phyloP scores from a whole-genome alignment of 2,329 filamentous ascomycete species.

The Aspergillus neoniger region DNA sequence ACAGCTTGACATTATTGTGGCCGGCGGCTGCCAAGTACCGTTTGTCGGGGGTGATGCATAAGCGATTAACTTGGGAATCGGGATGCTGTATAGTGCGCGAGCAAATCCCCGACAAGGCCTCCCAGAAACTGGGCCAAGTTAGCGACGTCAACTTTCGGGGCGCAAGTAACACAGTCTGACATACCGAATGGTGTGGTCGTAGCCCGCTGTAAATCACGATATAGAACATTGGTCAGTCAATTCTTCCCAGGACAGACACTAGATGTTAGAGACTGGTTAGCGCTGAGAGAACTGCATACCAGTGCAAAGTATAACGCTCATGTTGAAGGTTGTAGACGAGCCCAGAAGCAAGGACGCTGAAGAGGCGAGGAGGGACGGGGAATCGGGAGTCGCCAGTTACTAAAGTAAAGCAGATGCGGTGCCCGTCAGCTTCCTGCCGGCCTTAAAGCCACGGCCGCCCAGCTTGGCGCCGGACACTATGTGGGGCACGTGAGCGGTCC shows the following conservation, averaged over 20 bases:
- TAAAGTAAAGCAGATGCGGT: not conserved
- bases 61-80: constrained; percentile 95
- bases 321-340: constrained; percentile 32
- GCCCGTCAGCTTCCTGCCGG: constrained; percentile 19
- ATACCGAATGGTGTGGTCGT: constrained; percentile 75
- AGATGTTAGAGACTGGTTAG: not conserved
- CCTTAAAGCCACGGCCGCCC: constrained; percentile 6
- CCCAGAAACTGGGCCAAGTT: constrained; percentile 75
- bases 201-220: constrained; percentile 57
- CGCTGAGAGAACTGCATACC: constrained; percentile 47
- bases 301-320: constrained; percentile 69
- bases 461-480: not conserved
- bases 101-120: constrained; percentile 95
- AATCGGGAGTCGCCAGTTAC: not conserved
- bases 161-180: constrained; percentile 19
- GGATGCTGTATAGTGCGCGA: constrained; percentile 97
- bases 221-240: constrained; percentile 12
- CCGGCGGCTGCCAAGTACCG: constrained; percentile 83
- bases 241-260: not conserved
- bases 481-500: constrained; percentile 43
- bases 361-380: constrained; percentile 8
- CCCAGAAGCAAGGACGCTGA: not conserved
- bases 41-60: constrained; percentile 98
- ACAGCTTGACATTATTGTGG: constrained; percentile 89
- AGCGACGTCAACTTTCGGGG: not conserved